Conservation (phyloP, 192 early-diverging fungal species). For the Chytriomyces sp. region DNA sequence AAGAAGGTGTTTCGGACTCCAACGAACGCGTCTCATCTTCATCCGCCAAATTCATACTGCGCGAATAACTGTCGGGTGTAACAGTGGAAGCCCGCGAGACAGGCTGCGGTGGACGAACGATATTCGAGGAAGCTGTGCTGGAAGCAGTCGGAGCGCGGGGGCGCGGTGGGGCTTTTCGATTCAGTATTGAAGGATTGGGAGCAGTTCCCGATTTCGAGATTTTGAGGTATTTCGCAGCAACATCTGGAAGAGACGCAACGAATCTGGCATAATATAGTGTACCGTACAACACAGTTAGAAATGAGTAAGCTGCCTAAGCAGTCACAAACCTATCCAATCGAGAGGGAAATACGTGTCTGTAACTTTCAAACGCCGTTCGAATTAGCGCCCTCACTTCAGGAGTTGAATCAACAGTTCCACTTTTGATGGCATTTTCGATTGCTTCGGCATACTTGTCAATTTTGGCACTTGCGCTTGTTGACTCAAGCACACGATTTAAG, state of each 20-base stretch:
- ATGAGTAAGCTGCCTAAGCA: background rate
- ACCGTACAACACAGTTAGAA: background rate
- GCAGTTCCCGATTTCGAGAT: conserved; percentile 8
- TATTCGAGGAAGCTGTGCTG: conserved; percentile 1
- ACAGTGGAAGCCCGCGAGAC: conserved; percentile 2
- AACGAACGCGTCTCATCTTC: conserved; percentile 32
- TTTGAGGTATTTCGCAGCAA: conserved; percentile 38
- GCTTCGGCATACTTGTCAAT: conserved; percentile 19
- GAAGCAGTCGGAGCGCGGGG: conserved; percentile 5
- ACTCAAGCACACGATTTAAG: conserved; percentile 51
- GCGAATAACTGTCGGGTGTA: conserved; percentile 23
- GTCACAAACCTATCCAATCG: conserved; percentile 14
- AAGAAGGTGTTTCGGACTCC: conserved; percentile 31
- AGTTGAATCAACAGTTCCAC: conserved; percentile 33
- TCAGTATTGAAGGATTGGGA: background rate
- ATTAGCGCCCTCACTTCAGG: conserved; percentile 30
- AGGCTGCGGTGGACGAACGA: background rate
- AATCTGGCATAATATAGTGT: conserved; percentile 18
- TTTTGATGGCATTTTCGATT: conserved; percentile 21
- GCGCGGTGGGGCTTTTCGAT: background rate
- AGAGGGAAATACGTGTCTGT: conserved; percentile 16
- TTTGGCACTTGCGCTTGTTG: background rate
- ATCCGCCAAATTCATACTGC: background rate
- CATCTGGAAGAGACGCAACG: conserved; percentile 21
- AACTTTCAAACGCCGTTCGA: conserved; percentile 12